Evolutionary conservation across 768 basidiomycete genomes (phyloP).

Genomic region (Phanerodontia chrysosporium): DNA sequence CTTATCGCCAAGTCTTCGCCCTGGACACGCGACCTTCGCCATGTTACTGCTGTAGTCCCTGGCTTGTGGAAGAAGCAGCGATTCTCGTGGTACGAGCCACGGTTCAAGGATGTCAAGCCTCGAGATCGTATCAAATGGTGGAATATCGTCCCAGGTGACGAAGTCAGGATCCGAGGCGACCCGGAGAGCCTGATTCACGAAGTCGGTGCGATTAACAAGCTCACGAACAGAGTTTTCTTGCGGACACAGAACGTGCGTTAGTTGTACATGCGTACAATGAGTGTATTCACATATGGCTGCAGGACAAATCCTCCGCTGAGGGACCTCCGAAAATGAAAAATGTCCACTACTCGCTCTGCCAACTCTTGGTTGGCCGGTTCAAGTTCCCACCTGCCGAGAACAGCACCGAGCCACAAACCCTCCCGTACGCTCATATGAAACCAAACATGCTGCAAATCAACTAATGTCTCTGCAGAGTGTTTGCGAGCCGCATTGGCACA

Average conservation of each 20-base stretch:
- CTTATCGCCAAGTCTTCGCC: conserved; percentile 15
- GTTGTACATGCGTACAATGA: neutral
- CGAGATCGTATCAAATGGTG: conserved; percentile 77
- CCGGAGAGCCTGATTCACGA: conserved; percentile 55
- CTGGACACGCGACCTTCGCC: conserved; percentile 65
- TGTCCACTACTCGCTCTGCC: conserved; percentile 77
- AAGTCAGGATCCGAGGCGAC: conserved; percentile 67
- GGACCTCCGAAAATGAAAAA: conserved; percentile 16
- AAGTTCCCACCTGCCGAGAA: conserved; percentile 45
- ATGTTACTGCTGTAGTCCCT: conserved; percentile 56
- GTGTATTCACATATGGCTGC: neutral
- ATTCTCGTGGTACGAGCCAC: conserved; percentile 36
- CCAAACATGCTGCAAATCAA: neutral
- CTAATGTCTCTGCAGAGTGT: conserved; percentile 48
- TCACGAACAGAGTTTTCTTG: conserved; percentile 65
- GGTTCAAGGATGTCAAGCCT: conserved; percentile 50
- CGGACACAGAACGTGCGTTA: conserved; percentile 29
- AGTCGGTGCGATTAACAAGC: conserved; percentile 68
- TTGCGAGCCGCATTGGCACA: conserved; percentile 67
- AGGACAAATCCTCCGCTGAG: conserved; percentile 3
- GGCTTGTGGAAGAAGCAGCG: conserved; percentile 47
- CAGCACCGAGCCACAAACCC: conserved; percentile 19
- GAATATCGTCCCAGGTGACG: conserved; percentile 86
- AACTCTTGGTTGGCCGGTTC: conserved; percentile 68
- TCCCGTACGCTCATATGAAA: conserved; percentile 23